phyloP scores from a whole-genome alignment of 345 rosid genomes.

The Sapria himalayana region DNA sequence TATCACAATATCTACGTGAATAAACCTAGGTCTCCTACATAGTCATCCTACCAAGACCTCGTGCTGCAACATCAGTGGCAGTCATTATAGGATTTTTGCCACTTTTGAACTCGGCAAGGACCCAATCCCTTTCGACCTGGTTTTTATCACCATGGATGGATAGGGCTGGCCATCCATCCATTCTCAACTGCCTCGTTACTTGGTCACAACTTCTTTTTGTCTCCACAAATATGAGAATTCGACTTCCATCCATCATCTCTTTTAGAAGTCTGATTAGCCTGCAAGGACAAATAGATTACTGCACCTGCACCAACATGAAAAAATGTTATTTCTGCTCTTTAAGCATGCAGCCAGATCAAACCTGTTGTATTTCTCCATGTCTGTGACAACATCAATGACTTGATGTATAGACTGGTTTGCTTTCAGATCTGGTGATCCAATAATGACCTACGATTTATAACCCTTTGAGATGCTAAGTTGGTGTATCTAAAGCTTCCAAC shows the following conservation, averaged over 20 bases:
- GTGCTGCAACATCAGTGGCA: constrained; percentile 96
- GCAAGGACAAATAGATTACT: constrained; percentile 8
- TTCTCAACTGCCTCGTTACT: constrained; percentile 82
- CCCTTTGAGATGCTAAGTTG: constrained; percentile 6
- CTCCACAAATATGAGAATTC: constrained; percentile 69
- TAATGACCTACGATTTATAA: constrained; percentile 33
- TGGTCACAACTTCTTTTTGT: constrained; percentile 94
- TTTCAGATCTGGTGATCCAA: constrained; percentile 68
- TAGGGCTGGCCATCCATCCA: constrained; percentile 98
- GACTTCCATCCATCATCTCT: constrained; percentile 70
- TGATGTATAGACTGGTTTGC: constrained; percentile 89
- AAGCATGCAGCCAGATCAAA: constrained; percentile 17
- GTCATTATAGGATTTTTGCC: constrained; percentile 91
- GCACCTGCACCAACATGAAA: not conserved
- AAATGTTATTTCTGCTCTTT: constrained; percentile 2
- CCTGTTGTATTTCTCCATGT: constrained; percentile 75
- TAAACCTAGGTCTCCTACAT: constrained; percentile 36
- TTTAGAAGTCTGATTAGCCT: constrained; percentile 60
- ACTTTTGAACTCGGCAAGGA: constrained; percentile 77
- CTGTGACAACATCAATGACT: constrained; percentile 63
- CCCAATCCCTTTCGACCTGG: constrained; percentile 91
- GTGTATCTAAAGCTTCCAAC: too few species aligned
- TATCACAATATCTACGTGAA: constrained; percentile 18
- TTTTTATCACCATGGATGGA: constrained; percentile 97
- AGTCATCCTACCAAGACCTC: constrained; percentile 97